Percentiles rank a stretch among this genome's conserved stretches.
phyloP scores from a whole-genome alignment of 2,329 filamentous ascomycete genomes.

The Aspergillus terreus region DNA sequence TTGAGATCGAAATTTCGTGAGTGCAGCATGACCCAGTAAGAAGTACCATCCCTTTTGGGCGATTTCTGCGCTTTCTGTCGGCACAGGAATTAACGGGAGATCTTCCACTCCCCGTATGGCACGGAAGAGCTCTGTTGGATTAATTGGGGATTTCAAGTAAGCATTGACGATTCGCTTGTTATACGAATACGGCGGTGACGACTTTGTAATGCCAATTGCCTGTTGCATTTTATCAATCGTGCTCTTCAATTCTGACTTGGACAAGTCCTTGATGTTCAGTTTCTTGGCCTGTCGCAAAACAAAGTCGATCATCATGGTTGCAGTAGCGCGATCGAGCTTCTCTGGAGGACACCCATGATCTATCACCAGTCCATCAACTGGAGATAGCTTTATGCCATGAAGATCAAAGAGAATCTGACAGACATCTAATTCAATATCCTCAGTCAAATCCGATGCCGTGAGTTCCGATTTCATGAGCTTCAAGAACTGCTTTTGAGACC shows the following conservation, averaged over 20 bases:
- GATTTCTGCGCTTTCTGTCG: conserved; percentile 64
- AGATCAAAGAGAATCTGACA: conserved; percentile 81
- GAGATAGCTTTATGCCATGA: conserved; percentile 73
- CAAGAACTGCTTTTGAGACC: conserved; percentile 80
- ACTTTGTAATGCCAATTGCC: conserved; percentile 72
- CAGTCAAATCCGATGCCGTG: conserved; percentile 68
- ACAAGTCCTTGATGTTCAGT: conserved; percentile 83
- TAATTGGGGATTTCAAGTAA: conserved; percentile 78
- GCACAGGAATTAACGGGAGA: conserved; percentile 67
- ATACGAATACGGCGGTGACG: conserved; percentile 74
- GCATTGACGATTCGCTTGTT: conserved; percentile 80
- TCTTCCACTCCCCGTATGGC: conserved; percentile 75
- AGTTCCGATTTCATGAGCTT: conserved; percentile 86
- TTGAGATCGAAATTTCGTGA: conserved; percentile 79
- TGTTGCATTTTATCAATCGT: conserved; percentile 93
- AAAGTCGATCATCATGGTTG: conserved; percentile 77
- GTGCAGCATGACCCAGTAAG: conserved; percentile 78
- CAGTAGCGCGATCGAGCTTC: conserved; percentile 73
- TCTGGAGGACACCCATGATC: conserved; percentile 80
- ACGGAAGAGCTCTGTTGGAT: conserved; percentile 73
- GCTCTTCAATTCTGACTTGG: conserved; percentile 84
- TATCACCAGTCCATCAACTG: conserved; percentile 60
- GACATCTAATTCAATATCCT: conserved; percentile 82
- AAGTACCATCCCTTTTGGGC: conserved; percentile 90
- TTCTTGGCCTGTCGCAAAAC: conserved; percentile 76